Evolutionary conservation across 768 basidiomycete genomes (phyloP), one percentile per base, ranked within the genome.

Genomic region (Lactifluus echinatus): DNA sequence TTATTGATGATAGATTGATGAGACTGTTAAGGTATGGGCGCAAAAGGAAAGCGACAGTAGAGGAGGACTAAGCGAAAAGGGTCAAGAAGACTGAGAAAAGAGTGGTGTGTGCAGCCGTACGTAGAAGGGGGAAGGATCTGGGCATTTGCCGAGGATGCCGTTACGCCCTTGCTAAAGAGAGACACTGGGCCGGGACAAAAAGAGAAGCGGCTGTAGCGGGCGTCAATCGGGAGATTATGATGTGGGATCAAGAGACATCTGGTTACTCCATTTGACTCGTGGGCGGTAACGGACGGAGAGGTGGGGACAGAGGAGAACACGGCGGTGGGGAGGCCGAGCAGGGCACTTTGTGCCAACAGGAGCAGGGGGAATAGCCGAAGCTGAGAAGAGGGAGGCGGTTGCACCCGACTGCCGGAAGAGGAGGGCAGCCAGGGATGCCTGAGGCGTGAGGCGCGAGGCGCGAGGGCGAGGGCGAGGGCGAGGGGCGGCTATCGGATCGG

Each of bases 401-500:
- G 29, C 8, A 3, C n/a, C 51, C 40, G 40, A 29, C 15, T 29
- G 31, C 26, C n/a, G 40, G 19, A 8, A 40, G 39, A 17, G 23
- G 34, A 3, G n/a, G 14, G 14, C 14, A n/a, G 36, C 3, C n/a
- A 51, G 23, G 24, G 8, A 24, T n/a, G n/a, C n/a, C n/a, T n/a
- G n/a, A n/a, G n/a, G n/a, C n/a, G n/a, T 11, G 24, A 11, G 26
- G 29, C 23, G n/a, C 26, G 34, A n/a, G 50, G 29, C 39, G 4
- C 10, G 34, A 26, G 17, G 44, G 14, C 8, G 23, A 15, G 15
- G 21, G 43, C 23, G 17, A 44, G 23, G 21, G 11, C 2, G 26
- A 26, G 44, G 43, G 8, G 57, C 57, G 57, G 57, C 28, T 53
- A 55, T 55, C 53, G 53, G 53, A n/a, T n/a, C n/a, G n/a, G n/a